phyloP scores from a whole-genome alignment of 140 eudicot genomes.

The Cichorium intybus region DNA sequence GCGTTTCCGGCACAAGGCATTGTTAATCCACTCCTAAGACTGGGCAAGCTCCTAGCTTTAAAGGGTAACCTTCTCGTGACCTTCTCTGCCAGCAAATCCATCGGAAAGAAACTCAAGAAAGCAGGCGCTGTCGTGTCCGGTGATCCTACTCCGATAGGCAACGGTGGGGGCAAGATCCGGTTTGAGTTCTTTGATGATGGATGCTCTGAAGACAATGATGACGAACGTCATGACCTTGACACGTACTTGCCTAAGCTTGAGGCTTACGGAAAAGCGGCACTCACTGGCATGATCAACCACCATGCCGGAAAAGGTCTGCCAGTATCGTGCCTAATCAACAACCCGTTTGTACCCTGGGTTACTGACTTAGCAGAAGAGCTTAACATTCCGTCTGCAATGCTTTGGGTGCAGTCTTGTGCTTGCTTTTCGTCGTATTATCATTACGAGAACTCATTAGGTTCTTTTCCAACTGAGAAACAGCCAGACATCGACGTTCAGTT shows the following conservation, averaged over 20 bases:
- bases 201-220: constrained; percentile 14
- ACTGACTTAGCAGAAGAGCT: constrained; percentile 45
- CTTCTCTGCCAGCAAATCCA: too few species aligned
- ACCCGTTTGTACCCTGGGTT: constrained; percentile 64
- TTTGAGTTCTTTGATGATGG: constrained; percentile 62
- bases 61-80: too few species aligned
- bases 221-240: constrained; percentile 28
- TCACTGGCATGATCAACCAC: constrained; percentile 21
- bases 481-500: constrained; percentile 40
- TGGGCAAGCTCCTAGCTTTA: too few species aligned
- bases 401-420: constrained; percentile 66
- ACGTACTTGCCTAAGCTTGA: constrained; percentile 41
- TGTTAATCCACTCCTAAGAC: constrained; percentile 1
- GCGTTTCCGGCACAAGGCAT: constrained; percentile 55
- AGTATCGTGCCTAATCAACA: constrained; percentile 49
- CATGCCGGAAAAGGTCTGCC: constrained; percentile 40
- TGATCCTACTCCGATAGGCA: too few species aligned
- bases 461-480: constrained; percentile 43
- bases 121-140: too few species aligned
- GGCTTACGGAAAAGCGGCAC: constrained; percentile 20
- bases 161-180: too few species aligned
- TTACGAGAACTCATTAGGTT: constrained; percentile 20
- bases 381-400: constrained; percentile 47
- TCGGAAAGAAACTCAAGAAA: too few species aligned
- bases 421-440: constrained; percentile 54